These are phyloP conservation scores for Torulaspora globosa DNA, from an alignment of 1,139 yeast genomes.

Conservation along the genomic window DNA sequence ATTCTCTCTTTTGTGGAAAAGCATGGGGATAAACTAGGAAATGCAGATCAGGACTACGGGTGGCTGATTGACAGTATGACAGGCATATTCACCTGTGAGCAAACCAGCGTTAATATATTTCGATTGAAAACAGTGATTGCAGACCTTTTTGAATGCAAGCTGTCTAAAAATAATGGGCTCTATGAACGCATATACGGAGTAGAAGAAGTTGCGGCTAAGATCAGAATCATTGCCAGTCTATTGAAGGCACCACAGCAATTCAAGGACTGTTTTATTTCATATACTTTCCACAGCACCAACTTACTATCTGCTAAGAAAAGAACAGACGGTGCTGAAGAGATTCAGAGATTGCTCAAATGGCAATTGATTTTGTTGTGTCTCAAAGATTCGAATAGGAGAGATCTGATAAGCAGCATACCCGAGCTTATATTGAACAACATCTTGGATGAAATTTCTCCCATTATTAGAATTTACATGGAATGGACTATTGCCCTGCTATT, in stretches of 20 bases:
- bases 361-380: slow-evolving; percentile 47
- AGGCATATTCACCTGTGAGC: slow-evolving; percentile 46
- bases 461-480: slow-evolving; percentile 68
- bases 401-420: slow-evolving; percentile 27
- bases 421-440: slow-evolving; percentile 37
- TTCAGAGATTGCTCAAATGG: slow-evolving; percentile 56
- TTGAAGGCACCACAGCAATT: slow-evolving; percentile 39
- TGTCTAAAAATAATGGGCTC: slow-evolving; percentile 30
- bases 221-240: slow-evolving; percentile 47
- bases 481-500: slow-evolving; percentile 60
- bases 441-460: slow-evolving; percentile 65
- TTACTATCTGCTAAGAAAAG: slow-evolving; percentile 50
- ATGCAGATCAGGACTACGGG: slow-evolving; percentile 33
- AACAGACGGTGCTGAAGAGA: slow-evolving; percentile 67
- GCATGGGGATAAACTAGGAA: slow-evolving; percentile 32
- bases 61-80: slow-evolving; percentile 60
- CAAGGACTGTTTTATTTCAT: slow-evolving; percentile 43
- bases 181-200: slow-evolving; percentile 56
- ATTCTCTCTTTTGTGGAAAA: slow-evolving; percentile 26
- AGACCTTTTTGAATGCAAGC: slow-evolving; percentile 43
- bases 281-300: slow-evolving; percentile 42
- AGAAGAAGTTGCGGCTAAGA: slow-evolving; percentile 55
- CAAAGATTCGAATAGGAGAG: slow-evolving; percentile 23
- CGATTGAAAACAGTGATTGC: slow-evolving; percentile 58
- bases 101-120: slow-evolving; percentile 55